Percentiles rank a stretch among this genome's conserved stretches.
These are phyloP conservation scores for Fusarium liriodendri DNA, from an alignment of 2,329 filamentous ascomycete species.

Conservation along the genomic window DNA sequence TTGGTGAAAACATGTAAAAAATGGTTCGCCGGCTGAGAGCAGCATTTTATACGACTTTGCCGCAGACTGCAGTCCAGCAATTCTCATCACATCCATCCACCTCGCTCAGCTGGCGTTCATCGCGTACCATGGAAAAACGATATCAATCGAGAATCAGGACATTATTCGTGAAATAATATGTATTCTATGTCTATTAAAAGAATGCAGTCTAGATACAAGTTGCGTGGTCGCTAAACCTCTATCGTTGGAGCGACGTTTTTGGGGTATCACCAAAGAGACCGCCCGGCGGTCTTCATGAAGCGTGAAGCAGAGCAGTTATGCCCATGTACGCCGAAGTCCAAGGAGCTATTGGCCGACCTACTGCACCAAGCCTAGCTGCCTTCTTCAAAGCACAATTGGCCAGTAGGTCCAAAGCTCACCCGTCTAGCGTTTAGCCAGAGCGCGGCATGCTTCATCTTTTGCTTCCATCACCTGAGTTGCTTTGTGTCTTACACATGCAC, in stretches of 20 bases:
- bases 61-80: neutral
- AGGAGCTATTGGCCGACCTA: neutral
- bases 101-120: neutral
- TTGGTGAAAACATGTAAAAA: neutral
- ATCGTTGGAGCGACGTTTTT: neutral
- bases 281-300: neutral
- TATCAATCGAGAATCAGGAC: neutral
- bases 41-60: neutral
- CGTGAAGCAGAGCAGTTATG: neutral
- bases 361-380: neutral
- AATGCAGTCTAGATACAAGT: neutral
- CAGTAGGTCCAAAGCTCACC: neutral
- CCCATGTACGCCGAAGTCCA: neutral
- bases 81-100: neutral
- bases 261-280: neutral
- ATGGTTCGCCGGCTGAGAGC: neutral
- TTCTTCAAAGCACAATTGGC: neutral
- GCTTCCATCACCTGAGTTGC: neutral
- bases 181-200: neutral
- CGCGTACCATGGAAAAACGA: no score
- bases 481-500: slow-evolving; percentile 15
- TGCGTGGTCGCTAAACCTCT: neutral
- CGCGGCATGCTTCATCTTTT: neutral
- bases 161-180: neutral
- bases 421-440: neutral